Base-by-base conservation (phyloP, 805 yeast genomes). In the Kuraishia hungarica region DNA sequence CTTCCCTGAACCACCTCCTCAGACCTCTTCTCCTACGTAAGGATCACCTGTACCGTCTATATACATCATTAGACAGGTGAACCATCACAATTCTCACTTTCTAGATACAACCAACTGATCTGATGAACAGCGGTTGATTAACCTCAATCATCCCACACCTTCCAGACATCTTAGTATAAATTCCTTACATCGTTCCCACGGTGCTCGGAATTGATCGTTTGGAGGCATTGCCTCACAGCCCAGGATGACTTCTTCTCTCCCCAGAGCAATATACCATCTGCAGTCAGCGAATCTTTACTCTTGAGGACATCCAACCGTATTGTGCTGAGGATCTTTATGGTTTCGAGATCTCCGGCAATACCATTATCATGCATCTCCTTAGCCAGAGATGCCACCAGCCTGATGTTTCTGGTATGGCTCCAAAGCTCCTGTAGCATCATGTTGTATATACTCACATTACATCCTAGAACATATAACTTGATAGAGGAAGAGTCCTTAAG, bases 331-430 rank as follows among this genome's bases (percentile, higher is more conserved):
- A 65, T 57, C 54, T 62, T 62, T 52, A 60, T 66, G 1, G 72
- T 68, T 13, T 59, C 54, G 11, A 66, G 35, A 50, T 70, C 67
- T 4, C 69, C 69, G 28, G 59, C 62, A 24, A 70, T 63, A 1
- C 70, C 72, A 54, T 68, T 69, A 46, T 59, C 56, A 15, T 57
- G 49, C 52, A 69, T 55, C 56, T 70, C 73, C 24, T 66, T 66
- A 23, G 67, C 56, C 13, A 69, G 39, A 3, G 53, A 54, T 5
- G 59, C 54, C 8, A 69, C 55, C 20, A 64, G 47, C 17, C 60
- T 61, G 5, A 68, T 47, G 51, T 68, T 66, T 39, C 61, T 60
- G 0, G 72, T 62, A 26, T 62, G 61, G 0, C 57, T 55, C 72
- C 72, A 70, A 2, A 59, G 50, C 26, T 64, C 69, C 11, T 51